Conservation (phyloP, 2,329 filamentous ascomycete genomes). For the Ophiognomonia clavigignenti-juglandacearum region DNA sequence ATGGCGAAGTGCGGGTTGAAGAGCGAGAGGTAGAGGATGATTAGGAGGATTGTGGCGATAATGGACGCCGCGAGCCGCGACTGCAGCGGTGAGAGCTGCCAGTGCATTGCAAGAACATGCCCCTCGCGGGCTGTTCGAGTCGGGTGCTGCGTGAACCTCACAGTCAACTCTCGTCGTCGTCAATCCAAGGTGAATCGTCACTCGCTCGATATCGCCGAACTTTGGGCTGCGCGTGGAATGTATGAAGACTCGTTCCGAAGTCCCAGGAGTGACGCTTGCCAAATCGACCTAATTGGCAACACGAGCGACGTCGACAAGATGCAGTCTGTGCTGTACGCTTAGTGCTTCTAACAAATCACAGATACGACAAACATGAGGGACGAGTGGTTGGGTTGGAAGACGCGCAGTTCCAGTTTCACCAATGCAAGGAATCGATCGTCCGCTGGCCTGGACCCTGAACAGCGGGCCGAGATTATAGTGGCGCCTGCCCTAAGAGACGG, state of each 20-base stretch:
- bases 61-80: constrained; percentile 67
- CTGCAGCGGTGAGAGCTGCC: constrained; percentile 61
- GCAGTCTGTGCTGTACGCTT: too few species aligned
- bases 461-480: too few species aligned
- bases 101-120: constrained; percentile 39
- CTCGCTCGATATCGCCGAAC: not conserved
- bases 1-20: constrained; percentile 56
- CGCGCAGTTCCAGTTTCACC: too few species aligned
- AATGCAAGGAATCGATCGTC: too few species aligned
- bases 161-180: not conserved
- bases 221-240: not conserved
- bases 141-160: not conserved
- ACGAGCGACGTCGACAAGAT: too few species aligned
- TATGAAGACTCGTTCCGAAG: not conserved
- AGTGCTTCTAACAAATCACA: too few species aligned
- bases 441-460: too few species aligned
- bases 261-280: too few species aligned
- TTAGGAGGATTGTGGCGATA: constrained; percentile 53
- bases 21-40: constrained; percentile 57
- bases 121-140: constrained; percentile 30
- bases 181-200: not conserved
- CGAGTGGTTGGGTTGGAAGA: too few species aligned
- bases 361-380: too few species aligned
- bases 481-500: too few species aligned
- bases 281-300: too few species aligned